These are phyloP conservation scores for Bruguiera gymnorhiza DNA, from an alignment of 345 rosid genomes.

Conservation along the genomic window DNA sequence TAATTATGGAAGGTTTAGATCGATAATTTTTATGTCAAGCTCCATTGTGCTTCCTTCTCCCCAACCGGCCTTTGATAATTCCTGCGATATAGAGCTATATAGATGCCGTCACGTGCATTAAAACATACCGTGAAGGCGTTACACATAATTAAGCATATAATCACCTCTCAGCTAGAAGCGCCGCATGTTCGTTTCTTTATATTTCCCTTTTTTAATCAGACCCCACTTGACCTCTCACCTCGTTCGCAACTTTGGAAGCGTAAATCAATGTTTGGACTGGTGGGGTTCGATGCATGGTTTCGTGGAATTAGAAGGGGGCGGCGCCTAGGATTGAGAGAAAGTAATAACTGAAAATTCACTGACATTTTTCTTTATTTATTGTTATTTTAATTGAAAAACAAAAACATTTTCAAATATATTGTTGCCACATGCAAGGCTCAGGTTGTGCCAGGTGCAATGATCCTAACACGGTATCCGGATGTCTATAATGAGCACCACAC, in stretches of 20 bases:
- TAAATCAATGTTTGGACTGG: conserved; percentile 18
- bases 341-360: too few species aligned
- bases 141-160: not conserved
- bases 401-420: not conserved
- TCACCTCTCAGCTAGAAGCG: conserved; percentile 14
- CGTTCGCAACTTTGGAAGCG: conserved; percentile 19
- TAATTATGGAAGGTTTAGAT: conserved; percentile 32
- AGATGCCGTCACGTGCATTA: not conserved
- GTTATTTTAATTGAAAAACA: not conserved
- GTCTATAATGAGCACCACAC: not conserved
- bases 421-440: conserved; percentile 37
- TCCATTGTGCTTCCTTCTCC: not conserved
- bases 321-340: conserved; percentile 34
- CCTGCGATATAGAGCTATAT: not conserved
- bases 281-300: not conserved
- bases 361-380: not conserved
- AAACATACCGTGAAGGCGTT: conserved; percentile 7
- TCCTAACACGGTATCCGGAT: conserved; percentile 27
- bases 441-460: conserved; percentile 50
- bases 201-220: conserved; percentile 9
- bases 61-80: conserved; percentile 18
- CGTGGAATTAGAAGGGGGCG: conserved; percentile 24
- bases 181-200: conserved; percentile 25
- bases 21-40: conserved; percentile 6
- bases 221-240: conserved; percentile 6